These are phyloP conservation scores for Eutrema japonicum DNA, from an alignment of 345 rosid species.

Conservation along the genomic window DNA sequence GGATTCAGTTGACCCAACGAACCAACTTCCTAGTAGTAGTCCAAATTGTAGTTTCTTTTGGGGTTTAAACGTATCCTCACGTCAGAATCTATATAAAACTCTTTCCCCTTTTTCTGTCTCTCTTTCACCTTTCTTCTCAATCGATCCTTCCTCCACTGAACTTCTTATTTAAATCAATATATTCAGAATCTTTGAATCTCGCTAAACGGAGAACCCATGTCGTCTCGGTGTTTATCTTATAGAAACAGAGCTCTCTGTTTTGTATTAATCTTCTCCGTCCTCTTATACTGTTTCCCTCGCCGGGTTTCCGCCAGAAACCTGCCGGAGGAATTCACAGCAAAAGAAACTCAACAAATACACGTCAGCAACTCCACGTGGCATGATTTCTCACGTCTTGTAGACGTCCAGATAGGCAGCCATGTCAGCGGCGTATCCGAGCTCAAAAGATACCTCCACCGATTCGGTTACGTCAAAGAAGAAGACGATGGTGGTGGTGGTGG, in stretches of 20 bases:
- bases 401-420: slow-evolving; percentile 67
- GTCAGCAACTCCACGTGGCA: slow-evolving; percentile 74
- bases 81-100: slow-evolving; percentile 41
- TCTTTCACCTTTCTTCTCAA: slow-evolving; percentile 38
- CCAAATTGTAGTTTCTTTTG: slow-evolving; percentile 18
- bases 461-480: slow-evolving; percentile 65
- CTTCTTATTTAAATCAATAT: slow-evolving; percentile 14
- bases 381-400: slow-evolving; percentile 66
- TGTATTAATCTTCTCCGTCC: slow-evolving; percentile 31
- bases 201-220: slow-evolving; percentile 42
- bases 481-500: background rate
- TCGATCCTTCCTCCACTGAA: slow-evolving; percentile 28
- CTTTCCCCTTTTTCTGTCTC: slow-evolving; percentile 31
- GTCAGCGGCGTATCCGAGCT: slow-evolving; percentile 83
- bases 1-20: slow-evolving; percentile 19
- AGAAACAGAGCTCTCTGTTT: slow-evolving; percentile 38
- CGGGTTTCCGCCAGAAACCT: slow-evolving; percentile 51
- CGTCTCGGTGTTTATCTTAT: slow-evolving; percentile 49
- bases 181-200: slow-evolving; percentile 34
- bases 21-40: slow-evolving; percentile 33
- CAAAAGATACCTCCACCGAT: slow-evolving; percentile 74
- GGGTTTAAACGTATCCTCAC: slow-evolving; percentile 1
- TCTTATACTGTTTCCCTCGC: slow-evolving; percentile 36
- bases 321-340: slow-evolving; percentile 43
- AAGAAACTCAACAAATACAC: slow-evolving; percentile 39